Evolutionary conservation across 2,329 filamentous ascomycete species (phyloP), one percentile per base, ranked within the genome.

Genomic region (Metarhizium humberi): DNA sequence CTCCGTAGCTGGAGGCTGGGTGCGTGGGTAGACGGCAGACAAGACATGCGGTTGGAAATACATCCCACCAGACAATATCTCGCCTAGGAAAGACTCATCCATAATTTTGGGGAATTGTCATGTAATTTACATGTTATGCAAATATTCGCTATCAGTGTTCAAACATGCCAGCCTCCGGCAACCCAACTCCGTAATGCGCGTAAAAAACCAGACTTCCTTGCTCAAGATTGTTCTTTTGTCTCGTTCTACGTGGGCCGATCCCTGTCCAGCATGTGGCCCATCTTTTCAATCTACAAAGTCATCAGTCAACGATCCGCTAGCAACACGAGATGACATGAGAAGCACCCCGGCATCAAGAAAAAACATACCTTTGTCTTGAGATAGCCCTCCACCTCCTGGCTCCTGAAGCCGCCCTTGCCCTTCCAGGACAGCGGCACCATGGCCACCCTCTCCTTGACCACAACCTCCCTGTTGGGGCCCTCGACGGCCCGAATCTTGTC

Each of bases 371-470:
- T 99, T 3, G 94, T 96, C 69, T 87, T 89, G 59, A 99, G 75
- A 75, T 99, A 99, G 6, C 89, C 91, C 64, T 96, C 90, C 50
- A 97, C 88, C 73, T 99, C 94, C 54, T 85, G 81, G 65, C 92
- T 92, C 58, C 84, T 82, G 59, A 97, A 90, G 0, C 94, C 94
- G 45, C 86, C 86, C 62, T 85, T 82, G 1, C 88, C 90, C 67
- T 88, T 88, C 94, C 94, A 99, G 10, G 90, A 92, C 58, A 97
- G 69, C 3, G 94, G 94, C 56, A 99, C 86, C 94, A 99, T 99
- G 2, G 92, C 86, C 13, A 99, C 92, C 49, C 94, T 76, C 72
- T 97, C 92, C 61, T 81, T 88, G 2, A 99, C 94, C 8, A 87
- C 79, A 13, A 99, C 79, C 72, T 99, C 92, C 11, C 91, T 77